These are phyloP conservation scores for Metarhizium anisopliae DNA, from an alignment of 2,329 filamentous ascomycete genomes.

Conservation along the genomic window DNA sequence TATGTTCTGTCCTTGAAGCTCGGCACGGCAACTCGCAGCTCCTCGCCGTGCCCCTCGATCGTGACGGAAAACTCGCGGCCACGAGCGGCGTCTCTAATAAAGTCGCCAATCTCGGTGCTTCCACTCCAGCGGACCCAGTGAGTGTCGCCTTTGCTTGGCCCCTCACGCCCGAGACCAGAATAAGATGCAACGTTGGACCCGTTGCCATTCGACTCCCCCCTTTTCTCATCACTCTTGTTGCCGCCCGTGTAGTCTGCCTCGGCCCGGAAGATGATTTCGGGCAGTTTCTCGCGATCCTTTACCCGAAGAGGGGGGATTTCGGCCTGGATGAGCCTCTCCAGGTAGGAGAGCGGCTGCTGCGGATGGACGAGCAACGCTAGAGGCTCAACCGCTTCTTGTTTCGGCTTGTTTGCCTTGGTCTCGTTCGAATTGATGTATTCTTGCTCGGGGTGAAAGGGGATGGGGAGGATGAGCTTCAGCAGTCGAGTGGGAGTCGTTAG, in stretches of 20 bases:
- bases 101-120: slow-evolving; percentile 86
- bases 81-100: slow-evolving; percentile 80
- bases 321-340: slow-evolving; percentile 80
- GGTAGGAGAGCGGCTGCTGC: slow-evolving; percentile 82
- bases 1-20: slow-evolving; percentile 87
- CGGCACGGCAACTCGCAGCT: slow-evolving; percentile 73
- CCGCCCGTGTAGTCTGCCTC: slow-evolving; percentile 55
- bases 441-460: slow-evolving; percentile 38
- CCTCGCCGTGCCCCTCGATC: slow-evolving; percentile 57
- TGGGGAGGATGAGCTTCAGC: slow-evolving; percentile 70
- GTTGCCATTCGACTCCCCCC: slow-evolving; percentile 14
- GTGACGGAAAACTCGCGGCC: slow-evolving; percentile 78
- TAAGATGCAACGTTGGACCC: slow-evolving; percentile 54
- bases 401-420: slow-evolving; percentile 21
- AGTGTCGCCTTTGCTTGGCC: slow-evolving; percentile 31
- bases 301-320: slow-evolving; percentile 65
- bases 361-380: slow-evolving; percentile 80
- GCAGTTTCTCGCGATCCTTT: slow-evolving; percentile 59
- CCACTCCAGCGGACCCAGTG: slow-evolving; percentile 79
- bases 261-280: slow-evolving; percentile 70
- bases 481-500: slow-evolving; percentile 72
- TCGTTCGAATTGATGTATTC: slow-evolving; percentile 32
- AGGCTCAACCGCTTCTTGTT: slow-evolving; percentile 53
- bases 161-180: slow-evolving; percentile 59
- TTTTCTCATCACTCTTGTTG: slow-evolving; percentile 13